Conservation (phyloP, 208 protist species). For the Entamoeba histolytica region DNA sequence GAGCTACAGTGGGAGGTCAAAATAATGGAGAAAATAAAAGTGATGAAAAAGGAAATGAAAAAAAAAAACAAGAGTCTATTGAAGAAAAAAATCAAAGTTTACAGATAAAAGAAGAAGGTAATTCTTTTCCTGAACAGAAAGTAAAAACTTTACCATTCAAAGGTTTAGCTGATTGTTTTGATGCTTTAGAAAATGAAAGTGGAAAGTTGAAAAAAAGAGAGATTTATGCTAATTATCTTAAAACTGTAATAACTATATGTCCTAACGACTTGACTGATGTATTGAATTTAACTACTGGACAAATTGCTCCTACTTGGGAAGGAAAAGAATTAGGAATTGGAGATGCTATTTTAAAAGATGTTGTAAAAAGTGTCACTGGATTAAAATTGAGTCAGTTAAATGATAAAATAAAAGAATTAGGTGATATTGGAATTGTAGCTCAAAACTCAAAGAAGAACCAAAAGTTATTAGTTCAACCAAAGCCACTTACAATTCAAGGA, state of each 20-base stretch:
- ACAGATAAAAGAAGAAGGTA: no score
- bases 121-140: no score
- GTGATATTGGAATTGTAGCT: conserved; percentile 77
- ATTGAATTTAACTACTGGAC: not conserved
- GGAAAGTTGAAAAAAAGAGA: not conserved
- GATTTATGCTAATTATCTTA: not conserved
- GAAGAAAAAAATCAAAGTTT: no score
- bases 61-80: no score
- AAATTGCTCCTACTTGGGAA: conserved; percentile 68
- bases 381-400: conserved; percentile 52
- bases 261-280: not conserved
- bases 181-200: not conserved
- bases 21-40: no score
- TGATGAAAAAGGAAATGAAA: no score
- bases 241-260: not conserved
- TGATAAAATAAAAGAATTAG: conserved; percentile 54
- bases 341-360: conserved; percentile 72
- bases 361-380: conserved; percentile 69
- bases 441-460: conserved; percentile 31
- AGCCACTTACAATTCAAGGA: conserved; percentile 54
- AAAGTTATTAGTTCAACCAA: conserved; percentile 57
- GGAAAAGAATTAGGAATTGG: conserved; percentile 86
- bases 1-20: no score
- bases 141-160: not conserved
- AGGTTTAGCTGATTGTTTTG: not conserved